Evolutionary conservation across 1,139 yeast genomes (phyloP), one percentile per base, ranked within the genome.

Genomic region (Blastobotrys petasosporus): DNA sequence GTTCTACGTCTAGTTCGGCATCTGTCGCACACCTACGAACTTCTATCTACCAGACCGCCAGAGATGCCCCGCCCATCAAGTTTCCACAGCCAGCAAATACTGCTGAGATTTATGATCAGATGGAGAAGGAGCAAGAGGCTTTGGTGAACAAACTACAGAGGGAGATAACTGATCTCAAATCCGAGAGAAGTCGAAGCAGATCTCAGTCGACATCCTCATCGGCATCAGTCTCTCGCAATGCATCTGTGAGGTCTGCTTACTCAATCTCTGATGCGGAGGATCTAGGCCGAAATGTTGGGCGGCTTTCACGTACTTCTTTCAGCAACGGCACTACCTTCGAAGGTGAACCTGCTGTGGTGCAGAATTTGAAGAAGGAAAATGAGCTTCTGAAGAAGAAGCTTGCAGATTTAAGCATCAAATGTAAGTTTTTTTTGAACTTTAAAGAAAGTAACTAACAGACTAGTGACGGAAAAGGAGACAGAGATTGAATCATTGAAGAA

Each of bases 71-170:
- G 11, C 36, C 40, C 12, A 17, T 20, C 28, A 41, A 35, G 30
- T 23, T 36, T 12, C 40, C 41, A 16, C 37, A 40, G 23, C 37
- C 53, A 2, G 36, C 36, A 36, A 42, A 34, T 34, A 40, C 51
- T 16, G 61, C 52, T 4, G 63, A 60, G 37, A 50, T 60, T 3
- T 57, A 53, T 41, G 64, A 60, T 39, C 60, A 59, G 28, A 54
- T 63, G 49, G 67, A 63, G 47, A 53, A 60, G 23, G 69, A 65
- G 52, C 67, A 65, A 49, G 69, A 65, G 49, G 68, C 68, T 4
- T 63, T 65, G 36, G 68, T 65, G 38, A 65, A 65, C 53, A 59
- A 59, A 51, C 53, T 65, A 23, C 68, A 65, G 52, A 58, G 68
- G 20, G 69, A 65, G 49, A 64, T 65, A 39, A 51, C 54, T 20